These are phyloP conservation scores for Penicillium lagena DNA, from an alignment of 495 filamentous ascomycete genomes.

Conservation along the genomic window DNA sequence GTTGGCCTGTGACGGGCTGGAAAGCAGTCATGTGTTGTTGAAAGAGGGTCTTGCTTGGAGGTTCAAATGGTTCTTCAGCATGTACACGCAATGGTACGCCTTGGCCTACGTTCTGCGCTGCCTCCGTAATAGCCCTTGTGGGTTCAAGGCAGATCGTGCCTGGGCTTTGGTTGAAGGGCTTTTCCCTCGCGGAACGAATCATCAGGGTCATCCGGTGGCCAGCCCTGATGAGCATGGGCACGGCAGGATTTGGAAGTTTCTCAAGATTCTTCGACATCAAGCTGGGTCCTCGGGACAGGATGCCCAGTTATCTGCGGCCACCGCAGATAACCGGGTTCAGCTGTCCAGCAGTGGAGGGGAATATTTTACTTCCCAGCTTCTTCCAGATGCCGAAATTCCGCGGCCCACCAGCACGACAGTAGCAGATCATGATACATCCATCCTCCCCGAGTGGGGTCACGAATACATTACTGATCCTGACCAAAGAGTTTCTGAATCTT, in stretches of 20 bases:
- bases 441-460: background rate
- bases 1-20: slow-evolving; percentile 16
- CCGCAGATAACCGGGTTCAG: background rate
- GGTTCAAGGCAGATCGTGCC: slow-evolving; percentile 37
- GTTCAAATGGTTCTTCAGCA: slow-evolving; percentile 51
- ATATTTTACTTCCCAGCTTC: background rate
- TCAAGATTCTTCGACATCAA: slow-evolving; percentile 9
- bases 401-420: background rate
- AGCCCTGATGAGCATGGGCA: slow-evolving; percentile 4
- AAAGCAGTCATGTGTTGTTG: slow-evolving; percentile 40
- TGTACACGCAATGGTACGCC: slow-evolving; percentile 52
- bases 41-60: slow-evolving; percentile 27
- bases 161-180: slow-evolving; percentile 41
- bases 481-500: slow-evolving; percentile 1
- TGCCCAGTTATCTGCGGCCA: background rate
- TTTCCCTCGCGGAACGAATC: slow-evolving; percentile 11
- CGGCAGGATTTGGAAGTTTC: slow-evolving; percentile 12
- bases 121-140: slow-evolving; percentile 32
- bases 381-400: background rate
- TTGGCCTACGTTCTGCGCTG: slow-evolving; percentile 47
- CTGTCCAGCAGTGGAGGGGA: background rate
- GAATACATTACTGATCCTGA: background rate
- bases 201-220: background rate
- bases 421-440: background rate
- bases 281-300: slow-evolving; percentile 1